Base-by-base conservation (phyloP, 2,329 filamentous ascomycete species). In the Byssoonygena ceratinophila region DNA sequence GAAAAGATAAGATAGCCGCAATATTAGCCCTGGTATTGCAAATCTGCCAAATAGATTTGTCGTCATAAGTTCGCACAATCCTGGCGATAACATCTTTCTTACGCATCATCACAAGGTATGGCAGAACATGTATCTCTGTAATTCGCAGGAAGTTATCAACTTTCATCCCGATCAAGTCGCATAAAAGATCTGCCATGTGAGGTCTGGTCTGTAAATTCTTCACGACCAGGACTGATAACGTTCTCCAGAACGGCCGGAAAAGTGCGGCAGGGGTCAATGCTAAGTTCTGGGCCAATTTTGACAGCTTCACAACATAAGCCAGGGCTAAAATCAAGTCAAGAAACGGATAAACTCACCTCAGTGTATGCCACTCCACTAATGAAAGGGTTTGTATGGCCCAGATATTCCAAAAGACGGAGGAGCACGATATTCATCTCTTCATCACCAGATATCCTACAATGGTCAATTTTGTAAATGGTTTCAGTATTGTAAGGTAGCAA, bases 171-270 rank as follows among this genome's bases (percentile, higher is more conserved):
- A 96, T 75, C 27, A 97, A 70, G 58, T 94, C 88, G 22, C 89
- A 87, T 46, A 97, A 76, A 41, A 85, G 77, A 52, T 86, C 82
- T 44, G 83, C 84, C 63, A 90, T 85, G 60, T 92, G 87, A n/a
- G 92, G 91, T 44, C 84, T 80, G 45, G 79, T 76, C 20, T 84
- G 76, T 55, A 97, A 77, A 60, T 95, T 87, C 64, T 89, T 91
- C 25, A 92, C 84, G 1, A 87, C 83, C 46, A 83, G 79, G 54
- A 91, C 84, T 0, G 88, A 90, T 41, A 98, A 75, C 27, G 80
- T 91, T 58, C 82, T 81, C 90, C 91, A 97, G 66, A 89, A 97
- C 0, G 91, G 89, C 52, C 83, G 81, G 53, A 97, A 83, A 0
- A 98, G 72, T 14, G 82, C 80, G 25, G 78, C 76, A 1, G 83